Base-by-base conservation (phyloP, 495 filamentous ascomycete genomes). In the Penicillium riverlandense region DNA sequence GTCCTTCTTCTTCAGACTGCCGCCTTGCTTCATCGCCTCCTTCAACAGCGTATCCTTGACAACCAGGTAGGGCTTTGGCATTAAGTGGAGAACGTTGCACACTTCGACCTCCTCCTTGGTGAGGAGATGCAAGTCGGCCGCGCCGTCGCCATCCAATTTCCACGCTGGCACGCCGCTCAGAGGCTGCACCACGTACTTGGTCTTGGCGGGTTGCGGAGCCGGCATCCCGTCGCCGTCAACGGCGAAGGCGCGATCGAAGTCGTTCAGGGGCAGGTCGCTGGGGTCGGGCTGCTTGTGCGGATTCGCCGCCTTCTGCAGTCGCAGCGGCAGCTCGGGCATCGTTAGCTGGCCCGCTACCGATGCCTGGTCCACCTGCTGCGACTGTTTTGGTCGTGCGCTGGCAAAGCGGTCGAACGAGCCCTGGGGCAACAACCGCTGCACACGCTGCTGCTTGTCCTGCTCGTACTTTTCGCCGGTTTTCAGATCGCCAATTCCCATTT, bases 391-490 rank as follows among this genome's bases (percentile, higher is more conserved):
- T 12, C 72, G 69, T 8, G 72, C 69, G 28, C 76, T 78, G 13
- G 84, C 83, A 47, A 91, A 75, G 9, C 89, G 82, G 49, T 95
- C 89, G 66, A 94, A 88, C 9, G 81, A 81, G 13, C 86, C 84
- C 63, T 84, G 79, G 1, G 84, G 83, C 40, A 78, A 69, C 29
- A 82, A 67, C 48, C 83, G 81, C 54, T 85, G 80, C n/a, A 77
- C 82, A 31, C 87, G 78, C 38, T 74, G 69, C 44, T 82, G 72
- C 62, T 97, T 99, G 57, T 97, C 94, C 45, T 82, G 74, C 62
- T 99, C 92, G 59, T 92, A 99, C 59, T 92, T 95, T 65, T 95
- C 90, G 15, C 94, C 94, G 29, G 80, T 77, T 40, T 85, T 81
- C 27, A 99, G 67, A 45, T 92, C 88, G 9, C 80, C 80, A 35